Evolutionary conservation across 2,329 filamentous ascomycete species (phyloP).

Genomic region (Cladophialophora carrionii): DNA sequence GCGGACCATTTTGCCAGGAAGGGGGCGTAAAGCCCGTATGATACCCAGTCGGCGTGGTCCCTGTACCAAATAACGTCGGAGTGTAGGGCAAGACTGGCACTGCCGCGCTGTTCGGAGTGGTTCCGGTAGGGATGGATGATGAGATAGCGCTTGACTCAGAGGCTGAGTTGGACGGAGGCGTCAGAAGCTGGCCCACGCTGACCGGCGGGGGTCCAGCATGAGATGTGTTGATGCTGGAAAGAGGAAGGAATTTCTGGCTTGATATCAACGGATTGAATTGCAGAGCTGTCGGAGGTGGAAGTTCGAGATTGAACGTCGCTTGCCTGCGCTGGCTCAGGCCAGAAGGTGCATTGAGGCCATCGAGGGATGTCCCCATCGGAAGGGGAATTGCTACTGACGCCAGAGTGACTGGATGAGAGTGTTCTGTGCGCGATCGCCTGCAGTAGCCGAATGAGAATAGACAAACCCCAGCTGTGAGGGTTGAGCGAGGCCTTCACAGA

Average conservation of each 20-base stretch:
- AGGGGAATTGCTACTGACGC: conserved; percentile 64
- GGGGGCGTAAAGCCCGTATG: conserved; percentile 53
- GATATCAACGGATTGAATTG: conserved; percentile 48
- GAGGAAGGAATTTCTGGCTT: conserved; percentile 55
- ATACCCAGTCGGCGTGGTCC: conserved; percentile 61
- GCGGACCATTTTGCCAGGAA: conserved; percentile 49
- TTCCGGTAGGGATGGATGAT: conserved; percentile 51
- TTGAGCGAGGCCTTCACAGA: neutral
- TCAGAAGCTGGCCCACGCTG: conserved; percentile 65
- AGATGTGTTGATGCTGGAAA: conserved; percentile 40
- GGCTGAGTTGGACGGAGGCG: conserved; percentile 63
- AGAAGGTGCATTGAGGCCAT: conserved; percentile 63
- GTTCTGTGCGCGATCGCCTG: conserved; percentile 39
- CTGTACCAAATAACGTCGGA: conserved; percentile 64
- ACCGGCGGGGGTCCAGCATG: conserved; percentile 53
- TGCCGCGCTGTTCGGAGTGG: conserved; percentile 62
- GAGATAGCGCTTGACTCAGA: conserved; percentile 55
- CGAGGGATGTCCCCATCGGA: conserved; percentile 65
- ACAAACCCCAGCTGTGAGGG: neutral
- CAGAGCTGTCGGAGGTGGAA: conserved; percentile 64
- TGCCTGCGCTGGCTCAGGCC: conserved; percentile 73
- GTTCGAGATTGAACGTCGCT: conserved; percentile 69
- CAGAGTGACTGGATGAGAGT: conserved; percentile 55
- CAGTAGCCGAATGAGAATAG: neutral
- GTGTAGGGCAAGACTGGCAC: conserved; percentile 62